Conservation (phyloP, 495 filamentous ascomycete species). For the Hypoxylon intermedium region DNA sequence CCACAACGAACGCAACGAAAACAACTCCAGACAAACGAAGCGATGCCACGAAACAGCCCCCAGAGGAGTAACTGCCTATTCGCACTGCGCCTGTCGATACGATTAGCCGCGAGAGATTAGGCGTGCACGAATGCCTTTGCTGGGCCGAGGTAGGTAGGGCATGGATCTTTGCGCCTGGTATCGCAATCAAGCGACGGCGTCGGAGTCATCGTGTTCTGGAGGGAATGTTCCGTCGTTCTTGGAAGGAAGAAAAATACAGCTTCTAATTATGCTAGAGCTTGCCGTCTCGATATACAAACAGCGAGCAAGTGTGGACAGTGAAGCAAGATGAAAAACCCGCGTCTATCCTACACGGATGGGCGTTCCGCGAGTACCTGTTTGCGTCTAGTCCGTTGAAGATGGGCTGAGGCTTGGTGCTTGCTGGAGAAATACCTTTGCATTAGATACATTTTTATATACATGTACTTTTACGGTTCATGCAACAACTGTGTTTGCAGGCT, state of each 20-base stretch:
- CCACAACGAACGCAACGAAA: not conserved
- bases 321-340: slow-evolving; percentile 53
- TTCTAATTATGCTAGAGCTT: slow-evolving; percentile 63
- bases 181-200: too few relatives aligned
- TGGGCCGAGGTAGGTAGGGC: not conserved
- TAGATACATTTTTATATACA: not conserved
- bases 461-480: too few relatives aligned
- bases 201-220: too few relatives aligned
- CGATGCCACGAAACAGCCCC: not conserved
- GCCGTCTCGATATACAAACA: slow-evolving; percentile 51
- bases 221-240: too few relatives aligned
- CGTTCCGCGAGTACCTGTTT: slow-evolving; percentile 30
- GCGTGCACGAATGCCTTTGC: not conserved
- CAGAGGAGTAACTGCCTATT: not conserved
- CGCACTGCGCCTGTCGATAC: not conserved
- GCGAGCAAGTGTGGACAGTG: slow-evolving; percentile 62
- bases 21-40: not conserved
- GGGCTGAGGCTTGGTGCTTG: slow-evolving; percentile 41
- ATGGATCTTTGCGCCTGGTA: not conserved
- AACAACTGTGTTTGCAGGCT: too few relatives aligned
- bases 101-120: not conserved
- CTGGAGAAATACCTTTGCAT: slow-evolving; percentile 36
- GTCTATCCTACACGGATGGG: slow-evolving; percentile 30
- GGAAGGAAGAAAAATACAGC: slow-evolving; percentile 26
- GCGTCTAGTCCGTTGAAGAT: slow-evolving; percentile 29